phyloP scores from a whole-genome alignment of 768 basidiomycete genomes.

The Trametes coccinea region DNA sequence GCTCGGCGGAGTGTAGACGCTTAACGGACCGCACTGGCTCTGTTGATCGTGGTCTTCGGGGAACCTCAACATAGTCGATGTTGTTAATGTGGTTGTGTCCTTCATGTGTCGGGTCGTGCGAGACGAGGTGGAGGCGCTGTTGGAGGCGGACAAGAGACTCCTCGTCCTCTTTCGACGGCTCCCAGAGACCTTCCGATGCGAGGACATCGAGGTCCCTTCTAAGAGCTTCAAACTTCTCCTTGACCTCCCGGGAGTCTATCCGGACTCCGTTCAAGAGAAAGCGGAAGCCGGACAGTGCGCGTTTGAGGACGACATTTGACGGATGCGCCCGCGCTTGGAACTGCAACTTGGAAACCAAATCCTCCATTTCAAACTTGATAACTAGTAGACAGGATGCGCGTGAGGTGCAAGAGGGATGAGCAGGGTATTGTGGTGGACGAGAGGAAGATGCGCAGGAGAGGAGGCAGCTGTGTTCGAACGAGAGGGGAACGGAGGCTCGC shows the following conservation, averaged over 20 bases:
- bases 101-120: not conserved
- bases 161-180: conserved; percentile 21
- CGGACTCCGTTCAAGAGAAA: conserved; percentile 6
- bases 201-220: conserved; percentile 15
- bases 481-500: not conserved
- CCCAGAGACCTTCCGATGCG: conserved; percentile 16
- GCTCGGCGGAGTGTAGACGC: not conserved
- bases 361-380: not conserved
- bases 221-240: conserved; percentile 10
- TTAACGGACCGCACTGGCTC: not conserved
- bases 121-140: not conserved
- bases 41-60: not conserved
- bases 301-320: conserved; percentile 4
- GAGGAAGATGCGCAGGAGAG: not conserved
- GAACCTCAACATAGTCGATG: not conserved
- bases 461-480: not conserved
- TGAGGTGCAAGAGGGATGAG: not conserved
- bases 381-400: no score
- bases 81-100: conserved; percentile 14
- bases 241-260: conserved; percentile 2
- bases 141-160: conserved; percentile 11
- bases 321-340: conserved; percentile 18
- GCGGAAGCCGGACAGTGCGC: conserved; percentile 8
- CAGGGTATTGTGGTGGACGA: not conserved
- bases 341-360: conserved; percentile 16